Percentiles rank a stretch among this genome's conserved stretches.
Evolutionary conservation across 345 rosid species (phyloP).

Genomic region (Linum usitatissimum): DNA sequence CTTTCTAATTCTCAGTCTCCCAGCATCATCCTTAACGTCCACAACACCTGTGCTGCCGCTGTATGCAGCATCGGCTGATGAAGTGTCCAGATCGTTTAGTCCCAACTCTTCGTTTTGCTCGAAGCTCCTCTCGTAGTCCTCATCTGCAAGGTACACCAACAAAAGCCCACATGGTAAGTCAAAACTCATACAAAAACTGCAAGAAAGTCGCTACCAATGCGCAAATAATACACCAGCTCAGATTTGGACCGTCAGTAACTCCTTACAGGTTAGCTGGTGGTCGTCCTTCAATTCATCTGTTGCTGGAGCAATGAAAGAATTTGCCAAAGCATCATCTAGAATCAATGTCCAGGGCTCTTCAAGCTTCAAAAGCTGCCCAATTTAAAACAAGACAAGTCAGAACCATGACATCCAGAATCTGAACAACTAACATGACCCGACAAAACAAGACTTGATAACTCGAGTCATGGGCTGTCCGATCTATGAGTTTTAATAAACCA

Average conservation of each 20-base stretch:
- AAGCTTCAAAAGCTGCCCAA: conserved; percentile 51
- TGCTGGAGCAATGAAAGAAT: conserved; percentile 72
- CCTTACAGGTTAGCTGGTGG: conserved; percentile 69
- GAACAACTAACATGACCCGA: no score
- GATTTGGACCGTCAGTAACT: neutral
- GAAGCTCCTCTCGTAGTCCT: conserved; percentile 83
- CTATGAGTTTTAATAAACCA: no score
- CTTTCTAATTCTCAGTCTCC: no score
- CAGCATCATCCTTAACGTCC: neutral
- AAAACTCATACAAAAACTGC: no score
- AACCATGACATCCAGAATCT: neutral
- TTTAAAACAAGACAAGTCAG: neutral
- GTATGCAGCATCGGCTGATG: conserved; percentile 81
- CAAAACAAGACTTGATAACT: no score
- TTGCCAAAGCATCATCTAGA: conserved; percentile 82
- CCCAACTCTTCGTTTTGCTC: conserved; percentile 94
- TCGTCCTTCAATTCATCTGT: conserved; percentile 83
- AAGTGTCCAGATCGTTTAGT: conserved; percentile 78
- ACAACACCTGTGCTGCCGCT: conserved; percentile 1
- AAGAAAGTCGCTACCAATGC: no score
- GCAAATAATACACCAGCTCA: neutral
- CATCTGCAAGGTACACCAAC: conserved; percentile 31
- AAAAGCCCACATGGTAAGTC: neutral
- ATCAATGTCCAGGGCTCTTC: conserved; percentile 70
- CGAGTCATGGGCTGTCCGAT: no score